Base-by-base conservation (phyloP, 2,329 filamentous ascomycete species). In the Apiospora kogelbergensis region DNA sequence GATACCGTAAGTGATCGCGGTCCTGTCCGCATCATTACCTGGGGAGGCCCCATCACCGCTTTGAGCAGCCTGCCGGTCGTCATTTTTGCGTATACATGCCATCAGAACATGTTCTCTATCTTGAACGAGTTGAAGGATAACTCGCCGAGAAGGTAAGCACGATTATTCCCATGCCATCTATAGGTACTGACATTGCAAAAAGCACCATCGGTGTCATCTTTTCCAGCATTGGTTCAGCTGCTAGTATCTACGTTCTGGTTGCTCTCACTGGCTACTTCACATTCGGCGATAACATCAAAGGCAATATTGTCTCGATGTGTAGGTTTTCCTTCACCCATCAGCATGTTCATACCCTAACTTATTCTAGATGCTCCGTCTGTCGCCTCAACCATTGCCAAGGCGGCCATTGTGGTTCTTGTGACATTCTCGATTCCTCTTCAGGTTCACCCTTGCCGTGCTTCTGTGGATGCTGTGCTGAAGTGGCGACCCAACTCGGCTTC, bases 101-200 rank as follows among this genome's bases (percentile, higher is more conserved):
- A 99, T 80, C 96, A 99, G 77, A 99, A 99, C 79, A 99, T 99
- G 96, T 99, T 99, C 79, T 97, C 95, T 13, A 97, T 99, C 73
- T 83, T 99, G 60, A 99, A 99, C 76, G 96, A 99, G 81, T 94
- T 99, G 73, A 87, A 89, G 69, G 91, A 97, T 78, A 94, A 94
- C 80, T 93, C 93, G 3, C 93, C 93, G 24, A 81, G 78, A 22
- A 84, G 77, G 81, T 82, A 76, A 63, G 73, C 67, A 53, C 63
- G n/a, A 1, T 3, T 4, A 6, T 30, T 7, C 17, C 53, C 4
- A 11, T 33, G 30, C 44, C 22, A 6, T n/a, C 5, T 13, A 11
- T n/a, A 53, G 26, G 40, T 46, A 63, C 6, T 66, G 46, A 72
- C 76, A 70, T 75, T 65, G 20, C 5, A 84, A 75, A 85, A 75